A percentile compares a stretch with the other conserved stretches of the same genome.
Conservation (phyloP, 225 moss, liverwort and hornwort genomes). For the Pleurozium schreberi region DNA sequence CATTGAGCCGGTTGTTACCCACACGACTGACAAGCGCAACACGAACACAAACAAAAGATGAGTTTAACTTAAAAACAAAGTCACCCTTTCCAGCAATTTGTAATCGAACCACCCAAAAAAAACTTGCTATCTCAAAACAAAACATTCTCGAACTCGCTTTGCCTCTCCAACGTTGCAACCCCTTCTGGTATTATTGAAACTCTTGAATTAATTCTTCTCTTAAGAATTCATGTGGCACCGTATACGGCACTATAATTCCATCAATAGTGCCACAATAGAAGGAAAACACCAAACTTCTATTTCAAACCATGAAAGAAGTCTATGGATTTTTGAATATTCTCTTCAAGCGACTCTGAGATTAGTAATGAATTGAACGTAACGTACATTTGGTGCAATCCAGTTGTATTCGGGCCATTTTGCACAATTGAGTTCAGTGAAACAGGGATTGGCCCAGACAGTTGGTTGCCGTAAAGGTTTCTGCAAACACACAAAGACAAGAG, state of each 20-base stretch:
- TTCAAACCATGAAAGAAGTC: background rate
- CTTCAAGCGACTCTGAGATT: background rate
- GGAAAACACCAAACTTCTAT: background rate
- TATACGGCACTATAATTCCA: background rate
- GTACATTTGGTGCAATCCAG: constrained; percentile 41
- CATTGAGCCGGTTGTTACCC: constrained; percentile 25
- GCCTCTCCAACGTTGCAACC: background rate
- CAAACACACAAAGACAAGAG: background rate
- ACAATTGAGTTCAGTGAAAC: background rate
- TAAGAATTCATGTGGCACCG: background rate
- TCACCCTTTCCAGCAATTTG: background rate
- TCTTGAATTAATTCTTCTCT: background rate
- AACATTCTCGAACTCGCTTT: background rate
- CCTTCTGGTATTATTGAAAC: background rate
- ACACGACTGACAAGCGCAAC: constrained; percentile 27
- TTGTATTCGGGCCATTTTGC: background rate
- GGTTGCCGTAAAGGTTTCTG: constrained; percentile 55
- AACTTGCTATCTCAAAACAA: background rate
- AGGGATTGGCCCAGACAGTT: constrained; percentile 31
- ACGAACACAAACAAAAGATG: background rate
- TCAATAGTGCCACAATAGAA: background rate
- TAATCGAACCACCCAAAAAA: background rate
- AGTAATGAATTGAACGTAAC: background rate
- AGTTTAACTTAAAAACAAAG: background rate
- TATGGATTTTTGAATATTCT: background rate